phyloP scores from a whole-genome alignment of 1,139 yeast genomes.

The Suhomyces kunorum region DNA sequence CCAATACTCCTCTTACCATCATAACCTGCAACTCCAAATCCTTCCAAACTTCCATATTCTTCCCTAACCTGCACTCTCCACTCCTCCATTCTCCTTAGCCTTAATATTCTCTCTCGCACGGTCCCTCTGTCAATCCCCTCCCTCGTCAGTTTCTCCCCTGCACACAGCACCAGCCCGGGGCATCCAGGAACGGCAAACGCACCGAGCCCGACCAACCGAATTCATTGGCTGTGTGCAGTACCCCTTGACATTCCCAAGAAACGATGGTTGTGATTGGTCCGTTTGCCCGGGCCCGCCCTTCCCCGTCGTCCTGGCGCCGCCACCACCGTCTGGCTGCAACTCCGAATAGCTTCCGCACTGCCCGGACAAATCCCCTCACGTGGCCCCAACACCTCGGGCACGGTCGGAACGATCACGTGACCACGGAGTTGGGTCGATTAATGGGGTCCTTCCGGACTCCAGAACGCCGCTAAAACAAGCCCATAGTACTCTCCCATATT shows the following conservation, averaged over 20 bases:
- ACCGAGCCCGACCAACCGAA: not conserved
- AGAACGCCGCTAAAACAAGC: not conserved
- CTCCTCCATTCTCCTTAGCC: not conserved
- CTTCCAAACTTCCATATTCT: too few relatives aligned
- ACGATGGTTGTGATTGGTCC: not conserved
- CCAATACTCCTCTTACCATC: too few relatives aligned
- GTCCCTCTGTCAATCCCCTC: not conserved
- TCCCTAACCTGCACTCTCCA: too few relatives aligned
- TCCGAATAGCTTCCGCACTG: constrained; percentile 4
- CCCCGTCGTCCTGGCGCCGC: not conserved
- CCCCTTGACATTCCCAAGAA: too few relatives aligned
- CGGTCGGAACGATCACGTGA: constrained; percentile 1
- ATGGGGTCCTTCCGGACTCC: not conserved
- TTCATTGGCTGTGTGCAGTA: too few relatives aligned
- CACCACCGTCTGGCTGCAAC: constrained; percentile 2
- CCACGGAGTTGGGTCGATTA: not conserved
- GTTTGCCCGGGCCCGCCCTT: too few relatives aligned
- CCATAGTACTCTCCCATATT: not conserved
- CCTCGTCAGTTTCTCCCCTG: not conserved
- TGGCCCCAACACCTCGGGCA: constrained; percentile 7
- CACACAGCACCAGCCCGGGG: not conserved
- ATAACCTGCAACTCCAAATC: too few relatives aligned
- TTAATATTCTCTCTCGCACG: not conserved
- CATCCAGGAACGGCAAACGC: not conserved
- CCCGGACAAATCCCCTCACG: constrained; percentile 3